A percentile compares a stretch with the other conserved stretches of the same genome.
These are phyloP conservation scores for Alternaria alternata DNA, from an alignment of 2,329 filamentous ascomycete genomes.

Conservation along the genomic window DNA sequence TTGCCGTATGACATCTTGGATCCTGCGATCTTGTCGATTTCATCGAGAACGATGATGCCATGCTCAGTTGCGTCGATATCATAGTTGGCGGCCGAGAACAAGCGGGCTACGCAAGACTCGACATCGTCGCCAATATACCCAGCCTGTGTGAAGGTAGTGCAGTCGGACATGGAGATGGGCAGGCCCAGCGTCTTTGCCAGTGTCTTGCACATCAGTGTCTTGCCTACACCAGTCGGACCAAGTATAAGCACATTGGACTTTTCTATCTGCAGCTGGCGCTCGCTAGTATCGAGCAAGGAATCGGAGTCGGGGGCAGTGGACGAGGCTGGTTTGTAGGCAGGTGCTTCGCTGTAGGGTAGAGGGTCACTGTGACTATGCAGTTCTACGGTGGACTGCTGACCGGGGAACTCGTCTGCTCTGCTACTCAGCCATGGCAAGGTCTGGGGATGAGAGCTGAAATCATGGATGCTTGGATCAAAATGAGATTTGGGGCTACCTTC, in stretches of 20 bases:
- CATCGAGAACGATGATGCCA: conserved; percentile 94
- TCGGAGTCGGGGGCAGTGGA: conserved; percentile 43
- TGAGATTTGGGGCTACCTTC: conserved; percentile 67
- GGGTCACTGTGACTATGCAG: conserved; percentile 28
- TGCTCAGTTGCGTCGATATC: conserved; percentile 84
- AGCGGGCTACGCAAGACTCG: conserved; percentile 90
- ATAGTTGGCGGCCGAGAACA: conserved; percentile 90
- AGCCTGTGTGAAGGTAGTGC: conserved; percentile 93
- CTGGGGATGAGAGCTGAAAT: conserved; percentile 9
- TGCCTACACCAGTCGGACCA: conserved; percentile 93
- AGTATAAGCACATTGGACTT: conserved; percentile 94
- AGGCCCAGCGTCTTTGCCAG: conserved; percentile 92
- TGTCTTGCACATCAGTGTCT: conserved; percentile 94
- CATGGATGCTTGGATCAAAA: conserved; percentile 11
- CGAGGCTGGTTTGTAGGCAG: conserved; percentile 32
- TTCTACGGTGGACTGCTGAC: conserved; percentile 64
- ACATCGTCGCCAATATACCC: conserved; percentile 98
- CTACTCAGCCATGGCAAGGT: conserved; percentile 33
- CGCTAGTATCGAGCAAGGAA: conserved; percentile 61
- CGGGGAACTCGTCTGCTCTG: conserved; percentile 66
- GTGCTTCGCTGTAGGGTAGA: conserved; percentile 23
- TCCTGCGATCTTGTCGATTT: conserved; percentile 96
- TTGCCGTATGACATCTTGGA: conserved; percentile 87
- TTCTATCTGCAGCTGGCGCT: conserved; percentile 75
- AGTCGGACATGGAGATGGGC: conserved; percentile 94